A percentile compares a stretch with the other conserved stretches of the same genome.
phyloP scores from a whole-genome alignment of 768 basidiomycete genomes.

The Melanogaster broomeanus region DNA sequence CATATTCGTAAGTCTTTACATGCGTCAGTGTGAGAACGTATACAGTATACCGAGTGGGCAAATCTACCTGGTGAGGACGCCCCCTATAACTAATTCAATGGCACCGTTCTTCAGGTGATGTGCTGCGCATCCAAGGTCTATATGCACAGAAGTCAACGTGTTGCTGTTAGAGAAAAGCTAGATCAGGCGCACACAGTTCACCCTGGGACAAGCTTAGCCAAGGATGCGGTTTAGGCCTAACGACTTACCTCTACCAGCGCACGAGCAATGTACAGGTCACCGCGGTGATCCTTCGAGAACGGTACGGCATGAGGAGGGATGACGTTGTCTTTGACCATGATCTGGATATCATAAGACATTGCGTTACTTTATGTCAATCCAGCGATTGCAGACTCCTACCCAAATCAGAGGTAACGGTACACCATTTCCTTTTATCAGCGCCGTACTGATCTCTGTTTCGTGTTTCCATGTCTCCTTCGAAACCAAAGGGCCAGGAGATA shows the following conservation, averaged over 20 bases:
- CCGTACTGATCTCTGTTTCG: neutral
- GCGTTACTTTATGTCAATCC: neutral
- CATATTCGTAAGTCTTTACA: neutral
- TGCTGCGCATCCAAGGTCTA: neutral
- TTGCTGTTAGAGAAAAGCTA: neutral
- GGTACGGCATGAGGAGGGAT: slow-evolving; percentile 3
- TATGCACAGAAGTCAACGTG: neutral
- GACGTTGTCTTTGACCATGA: neutral
- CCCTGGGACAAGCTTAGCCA: neutral
- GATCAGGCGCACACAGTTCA: neutral
- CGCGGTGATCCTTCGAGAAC: slow-evolving; percentile 3
- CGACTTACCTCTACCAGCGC: neutral
- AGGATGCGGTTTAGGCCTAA: neutral
- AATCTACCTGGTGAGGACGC: neutral
- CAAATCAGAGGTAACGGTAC: neutral
- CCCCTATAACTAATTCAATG: neutral
- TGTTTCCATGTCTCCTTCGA: neutral
- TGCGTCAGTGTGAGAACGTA: too few relatives aligned
- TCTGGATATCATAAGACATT: neutral
- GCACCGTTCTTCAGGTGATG: neutral
- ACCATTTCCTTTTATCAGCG: neutral
- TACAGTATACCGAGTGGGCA: neutral
- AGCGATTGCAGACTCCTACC: neutral
- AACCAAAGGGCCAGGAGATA: neutral
- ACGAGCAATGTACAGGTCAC: slow-evolving; percentile 1